Evolutionary conservation across 2,329 filamentous ascomycete species (phyloP), one percentile per base, ranked within the genome.

Genomic region (Fusarium nanum): DNA sequence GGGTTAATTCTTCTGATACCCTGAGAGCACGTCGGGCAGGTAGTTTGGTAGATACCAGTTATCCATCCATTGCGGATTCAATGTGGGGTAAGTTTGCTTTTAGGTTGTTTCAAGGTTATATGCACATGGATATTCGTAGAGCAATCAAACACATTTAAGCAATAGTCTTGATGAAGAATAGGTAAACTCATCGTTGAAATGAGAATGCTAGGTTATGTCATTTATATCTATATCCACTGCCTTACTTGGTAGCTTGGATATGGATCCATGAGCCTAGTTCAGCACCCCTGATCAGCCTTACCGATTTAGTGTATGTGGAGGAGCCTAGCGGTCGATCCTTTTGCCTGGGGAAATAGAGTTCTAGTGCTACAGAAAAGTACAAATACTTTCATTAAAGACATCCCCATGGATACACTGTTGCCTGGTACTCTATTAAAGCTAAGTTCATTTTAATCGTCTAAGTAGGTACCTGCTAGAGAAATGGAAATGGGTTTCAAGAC

Each of bases 241-340:
- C 32, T 34, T 16, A 5, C 30, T 8, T 34, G 6, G 10, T 34
- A 9, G 2, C 30, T 8, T 34, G 6, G 10, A 11, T 23, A 40
- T 41, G 25, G 13, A 13, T 20, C 18, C 34, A 41, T 41, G 34
- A 28, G 49, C 20, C n/a, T 52, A 37, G 40, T 32, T 32, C 20
- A 32, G 12, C 5, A 49, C 25, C 62, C 63, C 61, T 42, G 37
- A n/a, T 60, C 64, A 68, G 65, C 65, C 65, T 54, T 68, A 56
- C 60, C 64, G 49, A 64, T 56, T 56, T 52, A 56, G 47, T 34
- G 65, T 52, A 28, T 40, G 53, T n/a, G 22, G 20, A 41, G 12
- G 11, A 46, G 20, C 44, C 6, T 25, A 23, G 18, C 22, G n/a
- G 20, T 22, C 13, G 37, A 20, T 44, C 42, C 37, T 54, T 53